phyloP scores from a whole-genome alignment of 202 grass and related monocot species.

The Setaria viridis region DNA sequence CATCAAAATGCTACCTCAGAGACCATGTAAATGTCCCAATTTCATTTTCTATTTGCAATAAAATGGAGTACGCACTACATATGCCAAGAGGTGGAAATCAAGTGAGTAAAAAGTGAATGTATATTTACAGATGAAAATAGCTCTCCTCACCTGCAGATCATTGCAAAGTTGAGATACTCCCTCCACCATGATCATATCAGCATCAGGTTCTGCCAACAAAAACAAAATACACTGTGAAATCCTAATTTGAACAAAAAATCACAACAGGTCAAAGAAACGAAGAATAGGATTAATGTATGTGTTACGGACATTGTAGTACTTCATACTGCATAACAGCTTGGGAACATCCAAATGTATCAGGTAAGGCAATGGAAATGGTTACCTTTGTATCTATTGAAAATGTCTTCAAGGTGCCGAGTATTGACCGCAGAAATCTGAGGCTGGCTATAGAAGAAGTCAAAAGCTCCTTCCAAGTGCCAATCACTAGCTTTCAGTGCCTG shows the following conservation, averaged over 20 bases:
- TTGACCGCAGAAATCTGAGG: slow-evolving; percentile 85
- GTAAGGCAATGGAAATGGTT: slow-evolving; percentile 25
- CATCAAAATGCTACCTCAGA: neutral
- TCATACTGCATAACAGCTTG: neutral
- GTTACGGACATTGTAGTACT: neutral
- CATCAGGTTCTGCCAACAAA: slow-evolving; percentile 74
- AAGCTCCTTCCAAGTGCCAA: slow-evolving; percentile 98
- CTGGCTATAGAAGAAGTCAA: slow-evolving; percentile 97
- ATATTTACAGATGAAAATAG: slow-evolving; percentile 15
- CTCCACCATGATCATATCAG: slow-evolving; percentile 96
- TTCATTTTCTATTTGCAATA: neutral
- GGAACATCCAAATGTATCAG: neutral
- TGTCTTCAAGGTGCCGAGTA: slow-evolving; percentile 78
- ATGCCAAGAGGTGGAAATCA: slow-evolving; percentile 21
- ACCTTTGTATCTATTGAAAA: slow-evolving; percentile 98
- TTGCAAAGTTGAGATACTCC: slow-evolving; percentile 95
- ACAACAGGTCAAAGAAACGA: neutral
- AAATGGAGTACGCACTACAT: neutral
- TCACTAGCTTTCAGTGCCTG: slow-evolving; percentile 96
- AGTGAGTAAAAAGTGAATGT: neutral
- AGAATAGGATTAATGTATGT: neutral
- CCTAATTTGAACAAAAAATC: neutral
- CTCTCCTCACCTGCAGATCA: slow-evolving; percentile 72
- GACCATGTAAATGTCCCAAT: neutral
- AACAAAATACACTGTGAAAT: slow-evolving; percentile 11